These are phyloP conservation scores for Stephanocyclus meneghinianus DNA, from an alignment of 352 stramenopile genomes.

Conservation along the genomic window DNA sequence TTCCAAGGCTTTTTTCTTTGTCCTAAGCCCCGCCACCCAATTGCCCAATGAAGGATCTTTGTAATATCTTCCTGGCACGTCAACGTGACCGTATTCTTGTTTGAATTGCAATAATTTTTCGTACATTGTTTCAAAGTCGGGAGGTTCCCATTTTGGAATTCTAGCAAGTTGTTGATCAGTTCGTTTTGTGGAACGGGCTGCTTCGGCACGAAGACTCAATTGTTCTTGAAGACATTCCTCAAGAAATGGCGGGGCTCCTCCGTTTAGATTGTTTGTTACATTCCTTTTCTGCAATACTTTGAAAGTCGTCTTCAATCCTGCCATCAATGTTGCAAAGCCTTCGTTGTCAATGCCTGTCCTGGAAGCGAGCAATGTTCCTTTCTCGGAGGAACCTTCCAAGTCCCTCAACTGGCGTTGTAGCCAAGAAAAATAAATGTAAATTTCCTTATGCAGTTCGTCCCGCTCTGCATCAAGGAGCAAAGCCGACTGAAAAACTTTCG, in stretches of 20 bases:
- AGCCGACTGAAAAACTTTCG: conserved; percentile 10
- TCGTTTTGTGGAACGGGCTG: too few species aligned
- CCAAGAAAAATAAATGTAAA: conserved; percentile 44
- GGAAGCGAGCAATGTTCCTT: too few species aligned
- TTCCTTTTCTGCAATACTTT: too few species aligned
- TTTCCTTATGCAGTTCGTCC: conserved; percentile 33
- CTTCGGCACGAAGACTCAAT: not conserved
- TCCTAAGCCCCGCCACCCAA: conserved; percentile 30
- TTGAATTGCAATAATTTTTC: conserved; percentile 26
- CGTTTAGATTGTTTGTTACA: too few species aligned
- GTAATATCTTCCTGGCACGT: conserved; percentile 26
- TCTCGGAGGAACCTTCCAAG: not conserved
- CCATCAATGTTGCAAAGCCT: too few species aligned
- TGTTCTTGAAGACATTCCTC: not conserved
- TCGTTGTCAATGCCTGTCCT: too few species aligned
- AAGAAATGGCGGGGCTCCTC: too few species aligned
- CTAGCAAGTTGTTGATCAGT: too few species aligned
- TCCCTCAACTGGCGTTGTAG: conserved; percentile 8
- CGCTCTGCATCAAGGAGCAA: conserved; percentile 24
- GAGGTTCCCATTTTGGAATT: not conserved
- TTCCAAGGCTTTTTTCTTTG: conserved; percentile 25
- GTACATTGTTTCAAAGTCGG: conserved; percentile 35
- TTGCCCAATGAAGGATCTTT: conserved; percentile 23
- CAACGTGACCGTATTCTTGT: conserved; percentile 29
- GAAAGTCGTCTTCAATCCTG: too few species aligned